A percentile compares a stretch with the other conserved stretches of the same genome.
These are phyloP conservation scores for Hericium coralloides DNA, from an alignment of 768 basidiomycete species.

Conservation along the genomic window DNA sequence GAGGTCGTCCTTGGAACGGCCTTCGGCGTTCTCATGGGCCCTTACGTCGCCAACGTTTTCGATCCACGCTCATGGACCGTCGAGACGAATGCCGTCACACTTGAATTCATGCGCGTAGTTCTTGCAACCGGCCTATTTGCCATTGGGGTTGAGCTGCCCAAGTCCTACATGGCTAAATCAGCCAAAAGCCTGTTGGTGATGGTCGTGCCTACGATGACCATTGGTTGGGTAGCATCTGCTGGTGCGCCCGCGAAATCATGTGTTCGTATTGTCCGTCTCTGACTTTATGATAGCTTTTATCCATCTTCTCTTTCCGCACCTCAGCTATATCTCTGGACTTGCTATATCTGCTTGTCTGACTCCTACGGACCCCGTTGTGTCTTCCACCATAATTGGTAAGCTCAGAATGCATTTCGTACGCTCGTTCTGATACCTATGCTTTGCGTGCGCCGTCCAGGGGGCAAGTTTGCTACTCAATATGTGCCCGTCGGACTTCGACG, in stretches of 20 bases:
- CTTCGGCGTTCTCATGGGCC: slow-evolving; percentile 60
- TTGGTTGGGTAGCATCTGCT: slow-evolving; percentile 74
- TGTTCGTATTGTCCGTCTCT: not conserved
- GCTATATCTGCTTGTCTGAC: slow-evolving; percentile 87
- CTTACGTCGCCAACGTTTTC: slow-evolving; percentile 61
- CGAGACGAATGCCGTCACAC: slow-evolving; percentile 53
- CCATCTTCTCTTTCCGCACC: slow-evolving; percentile 57
- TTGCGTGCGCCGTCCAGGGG: slow-evolving; percentile 28
- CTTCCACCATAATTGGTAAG: slow-evolving; percentile 69
- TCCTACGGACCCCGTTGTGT: slow-evolving; percentile 92
- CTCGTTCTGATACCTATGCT: not conserved
- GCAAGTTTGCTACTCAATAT: slow-evolving; percentile 58
- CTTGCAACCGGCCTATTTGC: slow-evolving; percentile 91
- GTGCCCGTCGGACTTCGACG: slow-evolving; percentile 72
- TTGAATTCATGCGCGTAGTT: slow-evolving; percentile 81
- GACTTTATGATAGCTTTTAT: slow-evolving; percentile 41
- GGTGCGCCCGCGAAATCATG: slow-evolving; percentile 27
- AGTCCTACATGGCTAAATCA: slow-evolving; percentile 75
- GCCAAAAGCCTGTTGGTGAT: slow-evolving; percentile 58
- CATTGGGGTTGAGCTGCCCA: slow-evolving; percentile 89
- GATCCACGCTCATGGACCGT: slow-evolving; percentile 68
- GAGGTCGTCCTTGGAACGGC: slow-evolving; percentile 89
- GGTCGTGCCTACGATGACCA: slow-evolving; percentile 79
- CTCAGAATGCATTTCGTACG: not conserved
- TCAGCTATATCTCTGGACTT: slow-evolving; percentile 68